A percentile compares a stretch with the other conserved stretches of the same genome.
These are phyloP conservation scores for Botryosphaeria dothidea DNA, from an alignment of 2,329 filamentous ascomycete species.

Conservation along the genomic window DNA sequence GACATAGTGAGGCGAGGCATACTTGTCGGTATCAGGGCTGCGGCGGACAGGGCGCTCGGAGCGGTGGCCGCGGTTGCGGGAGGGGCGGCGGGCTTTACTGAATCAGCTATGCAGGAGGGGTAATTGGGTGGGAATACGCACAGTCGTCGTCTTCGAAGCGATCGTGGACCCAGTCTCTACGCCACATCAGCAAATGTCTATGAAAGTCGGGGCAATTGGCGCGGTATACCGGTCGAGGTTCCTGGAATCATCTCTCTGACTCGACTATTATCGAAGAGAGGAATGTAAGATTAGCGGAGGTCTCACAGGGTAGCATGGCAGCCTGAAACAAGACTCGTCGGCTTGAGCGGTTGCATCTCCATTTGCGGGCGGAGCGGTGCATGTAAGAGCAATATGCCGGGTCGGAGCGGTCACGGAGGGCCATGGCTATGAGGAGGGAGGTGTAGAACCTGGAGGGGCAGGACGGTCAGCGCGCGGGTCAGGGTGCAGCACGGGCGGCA, in stretches of 20 bases:
- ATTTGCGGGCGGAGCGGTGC: slow-evolving; percentile 26
- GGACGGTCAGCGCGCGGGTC: slow-evolving; percentile 4
- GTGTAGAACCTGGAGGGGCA: slow-evolving; percentile 16
- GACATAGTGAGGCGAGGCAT: not conserved
- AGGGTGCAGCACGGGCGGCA: not conserved
- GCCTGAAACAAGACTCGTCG: slow-evolving; percentile 36
- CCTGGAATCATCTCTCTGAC: slow-evolving; percentile 56
- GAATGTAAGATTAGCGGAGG: slow-evolving; percentile 38
- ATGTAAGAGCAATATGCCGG: slow-evolving; percentile 18
- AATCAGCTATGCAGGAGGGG: slow-evolving; percentile 24
- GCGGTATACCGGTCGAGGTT: slow-evolving; percentile 69
- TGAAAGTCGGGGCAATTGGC: slow-evolving; percentile 22
- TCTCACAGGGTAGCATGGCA: slow-evolving; percentile 23
- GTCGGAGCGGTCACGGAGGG: slow-evolving; percentile 14
- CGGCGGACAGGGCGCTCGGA: slow-evolving; percentile 30
- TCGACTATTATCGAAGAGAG: slow-evolving; percentile 33
- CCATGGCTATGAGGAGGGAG: slow-evolving; percentile 40
- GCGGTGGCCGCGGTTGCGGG: slow-evolving; percentile 20
- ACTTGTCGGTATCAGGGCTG: slow-evolving; percentile 12
- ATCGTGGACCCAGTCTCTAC: slow-evolving; percentile 85
- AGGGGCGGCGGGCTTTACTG: slow-evolving; percentile 23
- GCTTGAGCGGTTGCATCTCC: slow-evolving; percentile 22
- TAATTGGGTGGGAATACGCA: slow-evolving; percentile 18
- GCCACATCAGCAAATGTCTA: slow-evolving; percentile 44
- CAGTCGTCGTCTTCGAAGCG: slow-evolving; percentile 70